Base-by-base conservation (phyloP, 2,329 filamentous ascomycete species). In the Aureobasidium sp. region DNA sequence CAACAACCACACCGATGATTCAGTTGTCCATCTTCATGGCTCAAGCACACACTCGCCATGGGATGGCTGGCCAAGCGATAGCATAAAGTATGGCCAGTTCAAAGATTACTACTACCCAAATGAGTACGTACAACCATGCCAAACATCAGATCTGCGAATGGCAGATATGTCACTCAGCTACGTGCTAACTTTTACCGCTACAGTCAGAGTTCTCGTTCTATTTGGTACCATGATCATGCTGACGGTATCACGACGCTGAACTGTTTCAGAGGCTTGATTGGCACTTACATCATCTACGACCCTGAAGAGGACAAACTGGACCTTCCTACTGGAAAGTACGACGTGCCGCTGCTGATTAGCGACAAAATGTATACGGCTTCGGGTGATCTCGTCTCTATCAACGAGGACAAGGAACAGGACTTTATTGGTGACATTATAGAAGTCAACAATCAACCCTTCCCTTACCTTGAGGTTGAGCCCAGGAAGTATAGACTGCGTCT, bases 71-170 rank as follows among this genome's bases (percentile, higher is more conserved):
- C 81, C 82, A 1, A 76, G 77, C 51, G 83, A 85, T 64, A 72
- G 76, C 20, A 79, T 81, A 0, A 49, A 71, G 0, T 76, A 78
- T 0, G 81, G 82, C 1, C 72, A 85, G 66, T 84, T 79, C 71
- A 85, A 86, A 70, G 84, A 85, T 64, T 85, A 86, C 69, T 86
- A 84, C 69, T 86, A 84, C 66, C 82, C 83, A 9, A 85, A 85
- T 68, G 72, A 70, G 34, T 64, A 27, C 45, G 60, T 61, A 22
- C 12, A 25, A 25, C 2, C 22, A 25, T 25, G 22, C 17, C 22
- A 7, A 34, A 11, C 9, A 22, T 3, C n/a, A 45, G 20, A 25
- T 15, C 15, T 31, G 15, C 45, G 20, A 15, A 31, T n/a, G 15
- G 11, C 6, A 6, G 5, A 27, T n/a, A 7, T 20, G 11, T 17